A percentile compares a stretch with the other conserved stretches of the same genome.
Evolutionary conservation across 2,329 filamentous ascomycete species (phyloP).

Genomic region (Cladosporium sp.): DNA sequence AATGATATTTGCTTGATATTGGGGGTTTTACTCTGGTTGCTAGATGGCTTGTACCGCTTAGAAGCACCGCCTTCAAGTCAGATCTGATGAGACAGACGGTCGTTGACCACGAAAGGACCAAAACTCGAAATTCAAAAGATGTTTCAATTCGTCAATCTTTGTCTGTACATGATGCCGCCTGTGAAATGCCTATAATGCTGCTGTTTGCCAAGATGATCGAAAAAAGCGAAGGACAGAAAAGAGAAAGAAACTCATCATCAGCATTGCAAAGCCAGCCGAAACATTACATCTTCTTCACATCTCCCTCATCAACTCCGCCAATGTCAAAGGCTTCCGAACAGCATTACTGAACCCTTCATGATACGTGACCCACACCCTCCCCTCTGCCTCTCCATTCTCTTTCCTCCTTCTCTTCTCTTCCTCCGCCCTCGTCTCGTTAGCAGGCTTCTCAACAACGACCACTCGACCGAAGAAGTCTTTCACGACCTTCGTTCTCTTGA

Average conservation of each 20-base stretch:
- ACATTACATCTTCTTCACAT: slow-evolving; percentile 38
- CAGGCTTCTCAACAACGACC: slow-evolving; percentile 47
- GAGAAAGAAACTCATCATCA: too few species aligned
- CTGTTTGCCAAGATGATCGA: too few species aligned
- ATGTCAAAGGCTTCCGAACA: slow-evolving; percentile 78
- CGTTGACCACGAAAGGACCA: too few species aligned
- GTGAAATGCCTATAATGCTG: too few species aligned
- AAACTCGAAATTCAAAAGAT: not conserved
- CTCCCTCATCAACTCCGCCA: slow-evolving; percentile 71
- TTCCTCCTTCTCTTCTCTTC: slow-evolving; percentile 32
- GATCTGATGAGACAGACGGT: too few species aligned
- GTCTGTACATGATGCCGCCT: not conserved
- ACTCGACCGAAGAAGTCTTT: slow-evolving; percentile 83
- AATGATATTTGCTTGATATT: slow-evolving; percentile 1
- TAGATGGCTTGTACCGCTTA: not conserved
- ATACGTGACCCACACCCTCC: slow-evolving; percentile 79
- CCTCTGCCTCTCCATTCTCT: slow-evolving; percentile 40
- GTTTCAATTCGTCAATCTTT: not conserved
- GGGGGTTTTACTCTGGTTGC: not conserved
- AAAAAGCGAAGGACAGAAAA: not conserved
- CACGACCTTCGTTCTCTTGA: slow-evolving; percentile 46
- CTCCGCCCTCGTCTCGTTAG: slow-evolving; percentile 34
- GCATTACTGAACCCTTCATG: slow-evolving; percentile 91
- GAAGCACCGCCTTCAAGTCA: not conserved
- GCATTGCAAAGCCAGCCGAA: not conserved